phyloP scores from a whole-genome alignment of 1,139 yeast genomes.

The Magnusiomyces clavatus region DNA sequence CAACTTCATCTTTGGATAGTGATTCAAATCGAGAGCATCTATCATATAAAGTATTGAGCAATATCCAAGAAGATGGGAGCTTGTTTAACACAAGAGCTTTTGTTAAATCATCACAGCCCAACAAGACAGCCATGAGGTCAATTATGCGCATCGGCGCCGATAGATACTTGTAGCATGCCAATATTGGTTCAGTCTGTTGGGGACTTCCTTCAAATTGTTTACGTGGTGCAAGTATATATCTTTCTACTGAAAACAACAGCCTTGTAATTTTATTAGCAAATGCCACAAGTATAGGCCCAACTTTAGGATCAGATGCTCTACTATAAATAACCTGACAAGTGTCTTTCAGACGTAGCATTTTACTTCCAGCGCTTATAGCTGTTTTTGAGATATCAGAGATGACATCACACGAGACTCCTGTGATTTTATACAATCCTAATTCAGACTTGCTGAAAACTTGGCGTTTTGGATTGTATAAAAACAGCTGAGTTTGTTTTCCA shows the following conservation, averaged over 20 bases:
- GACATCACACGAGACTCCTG: slow-evolving; percentile 18
- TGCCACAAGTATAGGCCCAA: slow-evolving; percentile 24
- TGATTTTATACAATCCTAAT: background rate
- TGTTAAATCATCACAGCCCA: slow-evolving; percentile 28
- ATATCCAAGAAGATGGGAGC: slow-evolving; percentile 22
- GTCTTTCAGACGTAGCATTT: slow-evolving; percentile 21
- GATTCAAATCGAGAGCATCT: slow-evolving; percentile 17
- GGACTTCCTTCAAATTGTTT: no score
- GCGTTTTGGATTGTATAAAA: slow-evolving; percentile 6
- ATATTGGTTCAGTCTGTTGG: background rate
- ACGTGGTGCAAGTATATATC: background rate
- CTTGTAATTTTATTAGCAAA: slow-evolving; percentile 24
- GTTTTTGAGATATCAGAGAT: slow-evolving; percentile 15
- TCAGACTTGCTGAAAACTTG: slow-evolving; percentile 4
- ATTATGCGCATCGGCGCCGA: slow-evolving; percentile 19
- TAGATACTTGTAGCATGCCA: slow-evolving; percentile 17
- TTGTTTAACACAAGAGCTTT: slow-evolving; percentile 19
- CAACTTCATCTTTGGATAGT: slow-evolving; percentile 14
- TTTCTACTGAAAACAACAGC: slow-evolving; percentile 15
- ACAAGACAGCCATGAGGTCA: slow-evolving; percentile 22
- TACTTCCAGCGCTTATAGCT: slow-evolving; percentile 24
- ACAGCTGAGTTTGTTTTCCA: slow-evolving; percentile 11
- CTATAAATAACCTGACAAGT: slow-evolving; percentile 18
- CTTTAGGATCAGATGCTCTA: background rate
- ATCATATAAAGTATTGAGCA: slow-evolving; percentile 24